phyloP scores from a whole-genome alignment of 2,329 filamentous ascomycete species.

The Exophiala viscosa region DNA sequence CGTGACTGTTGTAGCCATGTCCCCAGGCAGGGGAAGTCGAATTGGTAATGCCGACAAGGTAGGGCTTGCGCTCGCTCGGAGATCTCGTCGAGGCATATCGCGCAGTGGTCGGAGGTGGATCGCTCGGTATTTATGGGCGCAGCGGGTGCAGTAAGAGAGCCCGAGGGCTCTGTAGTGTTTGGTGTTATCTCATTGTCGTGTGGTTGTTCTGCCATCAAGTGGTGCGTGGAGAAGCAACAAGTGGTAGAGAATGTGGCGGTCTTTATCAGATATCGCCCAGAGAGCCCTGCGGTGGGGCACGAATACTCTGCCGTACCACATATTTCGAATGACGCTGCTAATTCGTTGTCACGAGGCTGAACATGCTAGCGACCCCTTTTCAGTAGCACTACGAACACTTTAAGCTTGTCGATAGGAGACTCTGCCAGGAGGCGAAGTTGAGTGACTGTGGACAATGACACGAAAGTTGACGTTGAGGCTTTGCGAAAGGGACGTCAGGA shows the following conservation, averaged over 20 bases:
- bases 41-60: constrained; percentile 75
- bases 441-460: too few relatives aligned
- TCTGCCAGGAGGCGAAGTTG: too few relatives aligned
- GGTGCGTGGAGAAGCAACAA: background rate
- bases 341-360: background rate
- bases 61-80: constrained; percentile 66
- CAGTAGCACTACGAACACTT: too few relatives aligned
- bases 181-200: constrained; percentile 11
- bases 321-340: background rate
- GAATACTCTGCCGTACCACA: background rate
- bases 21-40: constrained; percentile 79
- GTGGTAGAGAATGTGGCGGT: background rate
- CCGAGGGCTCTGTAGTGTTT: constrained; percentile 3
- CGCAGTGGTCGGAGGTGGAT: constrained; percentile 50
- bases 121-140: background rate
- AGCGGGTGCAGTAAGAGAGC: background rate
- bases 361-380: background rate
- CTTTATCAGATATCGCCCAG: background rate
- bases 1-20: constrained; percentile 74
- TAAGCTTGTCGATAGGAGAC: too few relatives aligned
- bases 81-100: constrained; percentile 79
- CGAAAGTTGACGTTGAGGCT: too few relatives aligned
- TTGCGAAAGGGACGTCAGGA: too few relatives aligned
- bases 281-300: background rate
- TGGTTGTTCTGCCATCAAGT: constrained; percentile 15